phyloP scores from a whole-genome alignment of 805 yeast species.

The Barnettozyma vustinii region DNA sequence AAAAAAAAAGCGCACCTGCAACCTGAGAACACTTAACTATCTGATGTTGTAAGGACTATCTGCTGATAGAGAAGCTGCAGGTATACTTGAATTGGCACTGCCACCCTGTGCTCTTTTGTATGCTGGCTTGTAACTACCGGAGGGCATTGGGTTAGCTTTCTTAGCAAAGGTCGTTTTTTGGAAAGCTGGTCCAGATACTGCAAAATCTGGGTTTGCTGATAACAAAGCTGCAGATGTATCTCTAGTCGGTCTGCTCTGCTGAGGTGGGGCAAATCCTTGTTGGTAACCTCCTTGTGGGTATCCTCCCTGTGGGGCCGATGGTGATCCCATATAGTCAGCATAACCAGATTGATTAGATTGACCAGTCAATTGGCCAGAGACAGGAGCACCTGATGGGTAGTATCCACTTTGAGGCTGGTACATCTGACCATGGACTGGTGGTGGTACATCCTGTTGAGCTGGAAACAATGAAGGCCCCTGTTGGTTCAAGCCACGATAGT shows the following conservation, averaged over 20 bases:
- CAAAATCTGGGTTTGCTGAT: constrained; percentile 46
- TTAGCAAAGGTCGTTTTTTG: constrained; percentile 5
- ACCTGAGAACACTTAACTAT: constrained; percentile 10
- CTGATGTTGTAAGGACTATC: constrained; percentile 43
- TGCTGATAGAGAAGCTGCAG: constrained; percentile 35
- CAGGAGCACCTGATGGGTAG: not conserved
- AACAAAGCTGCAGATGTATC: constrained; percentile 38
- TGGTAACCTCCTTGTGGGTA: not conserved
- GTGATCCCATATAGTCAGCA: not conserved
- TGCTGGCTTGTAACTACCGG: constrained; percentile 32
- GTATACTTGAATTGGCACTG: constrained; percentile 27
- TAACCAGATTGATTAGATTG: not conserved
- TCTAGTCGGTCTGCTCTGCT: constrained; percentile 3
- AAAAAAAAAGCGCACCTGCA: not conserved
- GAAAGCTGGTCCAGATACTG: constrained; percentile 22
- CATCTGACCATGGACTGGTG: not conserved
- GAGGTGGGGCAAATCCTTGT: not conserved
- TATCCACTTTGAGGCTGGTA: constrained; percentile 11
- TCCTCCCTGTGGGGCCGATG: not conserved
- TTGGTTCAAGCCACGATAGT: constrained; percentile 32
- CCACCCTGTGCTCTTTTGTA: constrained; percentile 31
- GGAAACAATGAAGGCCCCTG: constrained; percentile 24
- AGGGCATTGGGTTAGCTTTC: constrained; percentile 10
- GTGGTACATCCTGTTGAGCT: constrained; percentile 8
- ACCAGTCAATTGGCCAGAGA: not conserved